These are phyloP conservation scores for Endocarpon pusillum DNA, from an alignment of 495 filamentous ascomycete species.

Conservation along the genomic window DNA sequence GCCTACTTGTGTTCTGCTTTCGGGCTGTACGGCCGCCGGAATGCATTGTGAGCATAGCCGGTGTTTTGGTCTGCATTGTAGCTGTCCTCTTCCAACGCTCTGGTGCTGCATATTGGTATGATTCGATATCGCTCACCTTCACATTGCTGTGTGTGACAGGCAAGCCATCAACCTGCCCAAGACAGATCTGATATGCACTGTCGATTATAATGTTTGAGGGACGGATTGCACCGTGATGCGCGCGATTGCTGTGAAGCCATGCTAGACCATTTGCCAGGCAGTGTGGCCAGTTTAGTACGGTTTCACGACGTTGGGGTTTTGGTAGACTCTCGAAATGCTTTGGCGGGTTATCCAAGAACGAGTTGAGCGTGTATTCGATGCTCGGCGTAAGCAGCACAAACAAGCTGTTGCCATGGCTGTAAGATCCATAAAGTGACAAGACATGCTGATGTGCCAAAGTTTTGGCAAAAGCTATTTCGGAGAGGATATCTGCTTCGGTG, in stretches of 20 bases:
- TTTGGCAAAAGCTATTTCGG: conserved; percentile 45
- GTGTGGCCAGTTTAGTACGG: conserved; percentile 73
- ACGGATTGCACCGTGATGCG: conserved; percentile 63
- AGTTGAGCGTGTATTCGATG: conserved; percentile 59
- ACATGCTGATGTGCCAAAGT: conserved; percentile 63
- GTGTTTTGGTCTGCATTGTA: conserved; percentile 17
- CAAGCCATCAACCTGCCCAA: conserved; percentile 54
- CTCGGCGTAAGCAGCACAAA: conserved; percentile 63
- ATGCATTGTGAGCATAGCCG: conserved; percentile 18
- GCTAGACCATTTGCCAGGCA: conserved; percentile 65
- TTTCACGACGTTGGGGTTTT: conserved; percentile 50
- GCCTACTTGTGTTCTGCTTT: conserved; percentile 4
- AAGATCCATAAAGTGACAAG: conserved; percentile 64
- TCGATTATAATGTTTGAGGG: conserved; percentile 73
- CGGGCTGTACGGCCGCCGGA: conserved; percentile 32
- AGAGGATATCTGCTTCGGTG: conserved; percentile 47
- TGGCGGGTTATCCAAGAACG: conserved; percentile 54
- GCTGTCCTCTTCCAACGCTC: conserved; percentile 46
- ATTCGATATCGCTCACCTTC: conserved; percentile 51
- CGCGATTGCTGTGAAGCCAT: conserved; percentile 55
- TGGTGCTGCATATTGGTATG: conserved; percentile 76
- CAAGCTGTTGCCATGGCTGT: conserved; percentile 52
- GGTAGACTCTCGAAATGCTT: conserved; percentile 48
- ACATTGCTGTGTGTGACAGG: conserved; percentile 34
- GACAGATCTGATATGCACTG: conserved; percentile 48